These are phyloP conservation scores for Thielaviopsis musarum DNA, from an alignment of 2,329 filamentous ascomycete genomes.

Conservation along the genomic window DNA sequence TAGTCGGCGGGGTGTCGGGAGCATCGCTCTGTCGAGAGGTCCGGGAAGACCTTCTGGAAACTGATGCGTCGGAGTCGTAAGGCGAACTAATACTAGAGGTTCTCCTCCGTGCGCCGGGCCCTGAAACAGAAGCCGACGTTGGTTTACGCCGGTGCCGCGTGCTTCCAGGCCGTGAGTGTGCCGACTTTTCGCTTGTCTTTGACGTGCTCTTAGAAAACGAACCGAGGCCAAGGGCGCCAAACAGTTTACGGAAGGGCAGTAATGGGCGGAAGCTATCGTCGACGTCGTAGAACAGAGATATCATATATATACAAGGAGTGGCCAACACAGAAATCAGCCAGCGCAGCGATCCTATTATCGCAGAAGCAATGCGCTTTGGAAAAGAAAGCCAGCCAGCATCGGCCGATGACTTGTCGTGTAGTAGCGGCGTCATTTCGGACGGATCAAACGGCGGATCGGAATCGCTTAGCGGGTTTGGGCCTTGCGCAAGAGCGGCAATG, in stretches of 20 bases:
- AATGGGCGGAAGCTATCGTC: slow-evolving; percentile 65
- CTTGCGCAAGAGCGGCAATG: slow-evolving; percentile 12
- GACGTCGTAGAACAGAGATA: slow-evolving; percentile 70
- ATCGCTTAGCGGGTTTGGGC: slow-evolving; percentile 18
- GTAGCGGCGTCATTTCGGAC: slow-evolving; percentile 51
- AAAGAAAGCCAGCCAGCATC: slow-evolving; percentile 35
- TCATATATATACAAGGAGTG: slow-evolving; percentile 65
- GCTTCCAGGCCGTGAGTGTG: background rate
- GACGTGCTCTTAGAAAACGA: background rate
- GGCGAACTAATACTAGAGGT: slow-evolving; percentile 7
- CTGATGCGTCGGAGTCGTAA: slow-evolving; percentile 8
- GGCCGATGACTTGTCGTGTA: slow-evolving; percentile 17
- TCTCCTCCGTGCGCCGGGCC: slow-evolving; percentile 39
- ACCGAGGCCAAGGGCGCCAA: slow-evolving; percentile 16
- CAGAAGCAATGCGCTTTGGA: slow-evolving; percentile 52
- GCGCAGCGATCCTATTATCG: slow-evolving; percentile 58
- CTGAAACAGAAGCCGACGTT: background rate
- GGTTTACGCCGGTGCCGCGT: slow-evolving; percentile 4
- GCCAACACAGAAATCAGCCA: slow-evolving; percentile 65
- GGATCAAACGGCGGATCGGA: slow-evolving; percentile 11
- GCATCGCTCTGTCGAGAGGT: slow-evolving; percentile 25
- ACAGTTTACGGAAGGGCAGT: slow-evolving; percentile 51
- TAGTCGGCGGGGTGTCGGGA: slow-evolving; percentile 7
- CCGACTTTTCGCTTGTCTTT: slow-evolving; percentile 1
- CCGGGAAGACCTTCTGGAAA: background rate